Evolutionary conservation across 192 early-diverging fungal species (phyloP).

Genomic region (Helicostylum pulchrum): DNA sequence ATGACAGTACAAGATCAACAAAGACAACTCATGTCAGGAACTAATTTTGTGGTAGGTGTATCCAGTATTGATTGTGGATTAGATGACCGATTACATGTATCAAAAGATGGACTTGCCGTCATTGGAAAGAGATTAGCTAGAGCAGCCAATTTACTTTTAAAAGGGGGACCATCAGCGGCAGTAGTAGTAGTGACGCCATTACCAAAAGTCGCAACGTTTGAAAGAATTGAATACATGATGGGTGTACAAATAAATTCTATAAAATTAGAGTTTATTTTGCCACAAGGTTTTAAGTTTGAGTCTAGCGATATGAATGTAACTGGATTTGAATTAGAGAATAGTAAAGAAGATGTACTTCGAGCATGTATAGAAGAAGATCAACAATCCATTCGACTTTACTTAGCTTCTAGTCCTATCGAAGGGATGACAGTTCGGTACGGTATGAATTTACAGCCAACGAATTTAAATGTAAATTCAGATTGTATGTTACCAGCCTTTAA

Average conservation of each 20-base stretch:
- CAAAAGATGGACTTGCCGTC: conserved; percentile 2
- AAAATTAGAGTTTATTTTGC: neutral
- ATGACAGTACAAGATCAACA: conserved; percentile 19
- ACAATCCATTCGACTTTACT: neutral
- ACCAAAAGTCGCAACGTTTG: neutral
- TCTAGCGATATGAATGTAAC: neutral
- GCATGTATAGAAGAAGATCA: neutral
- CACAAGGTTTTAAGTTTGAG: neutral
- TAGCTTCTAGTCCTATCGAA: neutral
- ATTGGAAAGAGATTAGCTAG: conserved; percentile 21
- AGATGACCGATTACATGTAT: conserved; percentile 30
- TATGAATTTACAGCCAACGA: too few relatives aligned
- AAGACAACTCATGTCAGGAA: neutral
- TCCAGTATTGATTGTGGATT: conserved; percentile 24
- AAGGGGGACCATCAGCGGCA: neutral
- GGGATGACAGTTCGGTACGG: too few relatives aligned
- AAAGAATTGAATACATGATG: neutral
- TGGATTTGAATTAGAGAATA: neutral
- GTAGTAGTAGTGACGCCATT: neutral
- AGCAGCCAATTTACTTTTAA: neutral
- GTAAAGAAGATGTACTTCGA: neutral
- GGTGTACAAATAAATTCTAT: neutral
- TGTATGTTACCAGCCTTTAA: too few relatives aligned
- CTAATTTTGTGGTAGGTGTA: conserved; percentile 10
- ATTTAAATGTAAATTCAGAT: too few relatives aligned